These are phyloP conservation scores for Megacollybia marginata DNA, from an alignment of 768 basidiomycete species.

Conservation along the genomic window DNA sequence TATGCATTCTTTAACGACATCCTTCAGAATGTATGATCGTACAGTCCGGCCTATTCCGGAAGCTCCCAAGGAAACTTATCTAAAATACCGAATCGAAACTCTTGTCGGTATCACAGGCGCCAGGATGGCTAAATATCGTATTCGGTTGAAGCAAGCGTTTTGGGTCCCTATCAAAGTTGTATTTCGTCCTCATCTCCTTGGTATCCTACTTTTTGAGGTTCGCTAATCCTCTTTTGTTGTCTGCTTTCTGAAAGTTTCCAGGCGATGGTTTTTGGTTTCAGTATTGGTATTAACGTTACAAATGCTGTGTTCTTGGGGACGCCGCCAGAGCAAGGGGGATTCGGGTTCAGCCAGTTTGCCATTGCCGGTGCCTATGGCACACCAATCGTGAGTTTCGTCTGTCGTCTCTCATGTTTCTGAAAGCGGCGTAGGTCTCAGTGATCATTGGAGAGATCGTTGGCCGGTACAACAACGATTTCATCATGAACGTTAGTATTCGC, in stretches of 20 bases:
- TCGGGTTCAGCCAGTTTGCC: slow-evolving; percentile 39
- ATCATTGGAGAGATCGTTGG: slow-evolving; percentile 46
- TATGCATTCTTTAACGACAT: not conserved
- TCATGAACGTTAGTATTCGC: slow-evolving; percentile 36
- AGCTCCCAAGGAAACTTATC: slow-evolving; percentile 26
- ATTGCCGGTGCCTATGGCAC: slow-evolving; percentile 50
- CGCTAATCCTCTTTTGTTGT: slow-evolving; percentile 1
- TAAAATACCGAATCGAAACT: slow-evolving; percentile 49
- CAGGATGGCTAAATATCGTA: slow-evolving; percentile 49
- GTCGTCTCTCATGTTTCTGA: not conserved
- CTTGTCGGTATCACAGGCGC: slow-evolving; percentile 57
- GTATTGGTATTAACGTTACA: slow-evolving; percentile 54
- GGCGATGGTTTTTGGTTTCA: slow-evolving; percentile 33
- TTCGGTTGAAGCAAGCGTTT: slow-evolving; percentile 40
- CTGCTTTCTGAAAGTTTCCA: slow-evolving; percentile 7
- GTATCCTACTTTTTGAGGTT: slow-evolving; percentile 47
- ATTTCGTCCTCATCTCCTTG: slow-evolving; percentile 56
- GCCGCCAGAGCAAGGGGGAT: slow-evolving; percentile 46
- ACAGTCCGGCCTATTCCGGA: slow-evolving; percentile 42
- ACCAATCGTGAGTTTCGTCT: slow-evolving; percentile 35
- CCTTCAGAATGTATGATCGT: slow-evolving; percentile 57
- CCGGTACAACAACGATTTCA: slow-evolving; percentile 46
- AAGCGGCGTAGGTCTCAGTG: slow-evolving; percentile 34
- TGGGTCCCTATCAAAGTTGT: slow-evolving; percentile 41
- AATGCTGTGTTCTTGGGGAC: slow-evolving; percentile 58